These are phyloP conservation scores for Linderina pennispora DNA, from an alignment of 192 early-diverging fungal genomes.

Conservation along the genomic window DNA sequence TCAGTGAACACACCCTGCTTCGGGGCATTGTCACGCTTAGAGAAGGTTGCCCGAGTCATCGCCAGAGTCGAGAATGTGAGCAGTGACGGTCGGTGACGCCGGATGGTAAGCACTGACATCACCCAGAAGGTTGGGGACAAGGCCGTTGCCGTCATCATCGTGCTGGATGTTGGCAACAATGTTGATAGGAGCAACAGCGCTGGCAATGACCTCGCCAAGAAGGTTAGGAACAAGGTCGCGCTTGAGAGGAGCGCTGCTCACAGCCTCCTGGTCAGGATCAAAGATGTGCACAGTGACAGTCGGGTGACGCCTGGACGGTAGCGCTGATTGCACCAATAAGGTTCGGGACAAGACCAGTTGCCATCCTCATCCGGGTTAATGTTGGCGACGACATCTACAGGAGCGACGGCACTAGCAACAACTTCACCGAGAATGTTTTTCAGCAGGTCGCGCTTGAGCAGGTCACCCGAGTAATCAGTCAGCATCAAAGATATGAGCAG, in stretches of 20 bases:
- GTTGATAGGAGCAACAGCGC: constrained; percentile 21
- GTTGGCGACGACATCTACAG: background rate
- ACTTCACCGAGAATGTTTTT: too few species aligned
- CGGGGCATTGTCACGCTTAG: too few species aligned
- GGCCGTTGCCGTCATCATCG: constrained; percentile 13
- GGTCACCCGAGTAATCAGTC: too few species aligned
- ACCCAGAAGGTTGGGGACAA: too few species aligned
- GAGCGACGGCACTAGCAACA: background rate
- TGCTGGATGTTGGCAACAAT: constrained; percentile 29
- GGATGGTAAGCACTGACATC: too few species aligned
- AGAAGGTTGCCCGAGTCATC: too few species aligned
- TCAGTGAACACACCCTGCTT: too few species aligned
- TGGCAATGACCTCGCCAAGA: constrained; percentile 24
- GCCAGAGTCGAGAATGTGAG: too few species aligned
- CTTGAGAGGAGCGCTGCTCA: constrained; percentile 1
- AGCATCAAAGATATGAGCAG: too few species aligned
- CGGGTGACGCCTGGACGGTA: constrained; percentile 6
- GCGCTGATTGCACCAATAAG: background rate
- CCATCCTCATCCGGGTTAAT: constrained; percentile 6
- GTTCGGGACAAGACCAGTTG: background rate
- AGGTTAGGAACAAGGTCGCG: constrained; percentile 18
- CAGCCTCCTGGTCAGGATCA: constrained; percentile 2
- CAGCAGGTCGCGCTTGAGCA: too few species aligned
- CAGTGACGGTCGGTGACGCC: too few species aligned
- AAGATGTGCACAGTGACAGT: constrained; percentile 5